These are phyloP conservation scores for Pestalotiopsis sp. DNA, from an alignment of 2,329 filamentous ascomycete species.

Conservation along the genomic window DNA sequence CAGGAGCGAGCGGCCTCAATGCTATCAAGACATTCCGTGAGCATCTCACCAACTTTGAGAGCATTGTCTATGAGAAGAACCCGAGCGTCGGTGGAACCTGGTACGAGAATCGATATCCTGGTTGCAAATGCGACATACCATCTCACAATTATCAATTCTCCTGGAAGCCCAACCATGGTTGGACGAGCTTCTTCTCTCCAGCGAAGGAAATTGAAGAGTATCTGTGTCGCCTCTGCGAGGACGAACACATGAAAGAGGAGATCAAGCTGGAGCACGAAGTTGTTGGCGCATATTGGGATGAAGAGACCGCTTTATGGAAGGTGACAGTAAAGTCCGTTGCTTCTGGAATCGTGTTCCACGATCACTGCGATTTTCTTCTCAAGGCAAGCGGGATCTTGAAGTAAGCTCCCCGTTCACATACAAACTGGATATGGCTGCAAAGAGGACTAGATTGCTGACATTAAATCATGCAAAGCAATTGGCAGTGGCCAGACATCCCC, in stretches of 20 bases:
- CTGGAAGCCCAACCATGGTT: conserved; percentile 61
- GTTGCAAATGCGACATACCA: conserved; percentile 58
- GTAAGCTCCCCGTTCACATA: conserved; percentile 27
- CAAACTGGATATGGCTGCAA: not conserved
- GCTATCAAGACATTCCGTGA: conserved; percentile 46
- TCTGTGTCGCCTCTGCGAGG: conserved; percentile 48
- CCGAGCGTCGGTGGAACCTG: conserved; percentile 58
- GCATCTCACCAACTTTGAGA: conserved; percentile 44
- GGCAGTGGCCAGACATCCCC: conserved; percentile 54
- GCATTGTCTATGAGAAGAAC: conserved; percentile 60
- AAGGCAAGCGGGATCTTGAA: conserved; percentile 56
- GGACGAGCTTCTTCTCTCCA: conserved; percentile 59
- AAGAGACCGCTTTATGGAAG: conserved; percentile 43
- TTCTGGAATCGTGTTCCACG: conserved; percentile 41
- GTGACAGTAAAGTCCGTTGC: conserved; percentile 41
- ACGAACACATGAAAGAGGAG: conserved; percentile 44
- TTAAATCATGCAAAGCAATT: conserved; percentile 39
- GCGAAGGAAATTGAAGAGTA: conserved; percentile 60
- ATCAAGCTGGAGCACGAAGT: conserved; percentile 49
- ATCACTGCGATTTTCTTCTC: conserved; percentile 51
- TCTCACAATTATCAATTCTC: conserved; percentile 66
- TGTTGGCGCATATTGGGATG: conserved; percentile 46
- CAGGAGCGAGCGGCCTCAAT: conserved; percentile 47
- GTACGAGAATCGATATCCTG: conserved; percentile 62
- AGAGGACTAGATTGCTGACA: not conserved